Conservation (phyloP, 495 filamentous ascomycete species). For the Cryomyces minteri region DNA sequence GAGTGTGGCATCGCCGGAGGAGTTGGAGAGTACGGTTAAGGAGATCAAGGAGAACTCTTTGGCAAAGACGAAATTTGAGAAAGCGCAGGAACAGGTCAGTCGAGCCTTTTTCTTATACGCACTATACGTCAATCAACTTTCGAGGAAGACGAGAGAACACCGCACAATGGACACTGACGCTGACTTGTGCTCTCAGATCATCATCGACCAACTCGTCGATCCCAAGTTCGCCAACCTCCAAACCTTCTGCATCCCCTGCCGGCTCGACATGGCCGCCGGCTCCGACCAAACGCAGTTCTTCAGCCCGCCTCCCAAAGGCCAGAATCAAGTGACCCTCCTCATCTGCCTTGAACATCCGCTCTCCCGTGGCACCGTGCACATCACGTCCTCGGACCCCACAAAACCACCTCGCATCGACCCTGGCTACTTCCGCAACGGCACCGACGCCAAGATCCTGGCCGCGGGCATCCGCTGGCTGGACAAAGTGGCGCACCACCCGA, state of each 20-base stretch:
- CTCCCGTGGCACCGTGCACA: slow-evolving; percentile 11
- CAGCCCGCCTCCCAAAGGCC: slow-evolving; percentile 7
- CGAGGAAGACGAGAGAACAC: too few relatives aligned
- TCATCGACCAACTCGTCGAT: slow-evolving; percentile 8
- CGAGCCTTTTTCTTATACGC: neutral
- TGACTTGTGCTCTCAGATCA: neutral
- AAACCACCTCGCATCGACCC: slow-evolving; percentile 9
- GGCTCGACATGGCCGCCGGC: slow-evolving; percentile 10
- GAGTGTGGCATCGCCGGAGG: slow-evolving; percentile 7
- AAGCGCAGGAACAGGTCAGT: slow-evolving; percentile 9
- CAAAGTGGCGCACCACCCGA: slow-evolving; percentile 7
- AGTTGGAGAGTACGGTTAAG: slow-evolving; percentile 9
- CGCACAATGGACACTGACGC: too few relatives aligned
- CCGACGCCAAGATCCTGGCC: slow-evolving; percentile 10
- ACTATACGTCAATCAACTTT: neutral
- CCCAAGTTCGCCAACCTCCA: slow-evolving; percentile 12
- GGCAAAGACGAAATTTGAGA: slow-evolving; percentile 14
- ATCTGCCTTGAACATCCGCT: slow-evolving; percentile 13
- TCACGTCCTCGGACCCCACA: slow-evolving; percentile 9
- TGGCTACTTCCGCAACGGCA: slow-evolving; percentile 10
- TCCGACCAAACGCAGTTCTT: slow-evolving; percentile 10
- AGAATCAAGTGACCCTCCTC: slow-evolving; percentile 8
- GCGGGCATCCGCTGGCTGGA: slow-evolving; percentile 11
- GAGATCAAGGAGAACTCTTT: slow-evolving; percentile 11
- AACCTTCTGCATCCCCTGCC: slow-evolving; percentile 13